Evolutionary conservation across 331 rosid genomes (phyloP), one percentile per base, ranked within the genome.

Genomic region (Rhamnella rubrinervis): DNA sequence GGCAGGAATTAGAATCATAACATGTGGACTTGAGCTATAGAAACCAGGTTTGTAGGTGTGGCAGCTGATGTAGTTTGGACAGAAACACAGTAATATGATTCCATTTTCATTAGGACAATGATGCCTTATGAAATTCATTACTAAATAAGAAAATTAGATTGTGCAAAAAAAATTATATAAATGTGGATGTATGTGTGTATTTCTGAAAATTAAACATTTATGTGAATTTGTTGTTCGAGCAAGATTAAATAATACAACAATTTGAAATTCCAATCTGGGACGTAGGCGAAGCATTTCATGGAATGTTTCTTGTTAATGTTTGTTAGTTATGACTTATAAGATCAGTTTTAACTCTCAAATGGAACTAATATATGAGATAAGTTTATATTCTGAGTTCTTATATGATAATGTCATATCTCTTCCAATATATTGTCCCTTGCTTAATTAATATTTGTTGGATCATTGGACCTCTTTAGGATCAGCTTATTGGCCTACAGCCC

Each of bases 401-500:
- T 66, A 3, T 51, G 60, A 51, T 15, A 6, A 35, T 3, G 6
- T 18, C 35, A 0, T 15, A 31, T 37, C 20, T 55, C 1, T 56
- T 16, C 47, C 6, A 15, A 19, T 53, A 37, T 47, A 20, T 59
- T 52, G 35, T 21, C 12, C 59, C 31, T 5, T 73, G 47, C 10
- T 4, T 44, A 38, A 14, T 59, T 10, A 20, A 20, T 68, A 26
- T 23, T 21, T 25, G 25, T 61, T 41, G 41, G 10, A 50, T 12
- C 14, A 40, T 41, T 49, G 56, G 21, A 64, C 21, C 38, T 77
- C 75, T 81, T 71, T 83, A 93, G 98, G 68, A 75, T 93, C 73
- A 66, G 85, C 83, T 79, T 93, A 78, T 77, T 93, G 83, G 97
- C 98, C 40, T 93, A 93, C 80, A 93, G 93, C 68, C 98, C 98